Percentiles rank a stretch among this genome's conserved stretches.
Conservation (phyloP, 2,329 filamentous ascomycete species). For the Colletotrichum sp. region DNA sequence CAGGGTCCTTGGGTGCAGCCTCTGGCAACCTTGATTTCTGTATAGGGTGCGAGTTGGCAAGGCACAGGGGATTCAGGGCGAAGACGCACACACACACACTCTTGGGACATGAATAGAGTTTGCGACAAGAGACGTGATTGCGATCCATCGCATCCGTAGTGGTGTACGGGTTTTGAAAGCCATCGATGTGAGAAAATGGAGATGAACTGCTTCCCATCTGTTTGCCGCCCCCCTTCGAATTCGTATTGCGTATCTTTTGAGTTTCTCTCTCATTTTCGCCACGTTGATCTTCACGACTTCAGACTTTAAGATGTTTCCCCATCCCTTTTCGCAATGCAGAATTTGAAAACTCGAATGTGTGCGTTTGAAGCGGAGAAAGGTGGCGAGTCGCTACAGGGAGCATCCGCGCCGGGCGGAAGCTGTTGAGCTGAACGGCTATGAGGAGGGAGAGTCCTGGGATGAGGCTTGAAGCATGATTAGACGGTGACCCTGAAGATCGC, state of each 20-base stretch:
- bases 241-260: background rate
- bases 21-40: background rate
- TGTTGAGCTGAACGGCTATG: background rate
- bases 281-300: background rate
- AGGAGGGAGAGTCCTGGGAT: background rate
- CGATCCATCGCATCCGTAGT: background rate
- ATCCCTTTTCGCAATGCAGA: background rate
- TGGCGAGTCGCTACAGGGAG: background rate
- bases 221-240: background rate
- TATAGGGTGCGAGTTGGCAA: background rate
- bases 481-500: background rate
- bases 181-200: background rate
- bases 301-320: background rate
- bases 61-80: background rate
- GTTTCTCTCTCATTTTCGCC: background rate
- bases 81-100: background rate
- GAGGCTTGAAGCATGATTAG: background rate
- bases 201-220: background rate
- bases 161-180: background rate
- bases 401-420: background rate
- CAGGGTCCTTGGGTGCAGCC: background rate
- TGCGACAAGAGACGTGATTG: background rate
- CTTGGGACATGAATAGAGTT: background rate
- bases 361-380: background rate
- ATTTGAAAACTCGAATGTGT: background rate